These are phyloP conservation scores for Lactarius psammicola DNA, from an alignment of 768 basidiomycete species.

Conservation along the genomic window DNA sequence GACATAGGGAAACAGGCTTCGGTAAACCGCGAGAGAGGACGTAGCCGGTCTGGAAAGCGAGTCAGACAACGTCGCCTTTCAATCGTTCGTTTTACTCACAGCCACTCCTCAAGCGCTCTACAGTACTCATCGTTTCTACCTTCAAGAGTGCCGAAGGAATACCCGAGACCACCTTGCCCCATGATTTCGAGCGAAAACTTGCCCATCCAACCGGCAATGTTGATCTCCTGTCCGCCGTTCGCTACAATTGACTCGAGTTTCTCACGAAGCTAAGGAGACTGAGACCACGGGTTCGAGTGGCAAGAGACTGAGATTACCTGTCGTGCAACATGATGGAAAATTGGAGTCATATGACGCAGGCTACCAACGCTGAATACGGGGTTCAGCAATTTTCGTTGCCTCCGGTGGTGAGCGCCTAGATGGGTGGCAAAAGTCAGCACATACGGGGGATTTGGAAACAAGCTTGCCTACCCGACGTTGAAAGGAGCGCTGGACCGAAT, in stretches of 20 bases:
- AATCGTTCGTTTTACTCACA: constrained; percentile 14
- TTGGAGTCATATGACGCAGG: constrained; percentile 29
- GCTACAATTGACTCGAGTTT: constrained; percentile 23
- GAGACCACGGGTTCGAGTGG: constrained; percentile 30
- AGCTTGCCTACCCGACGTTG: not conserved
- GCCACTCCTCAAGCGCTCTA: constrained; percentile 30
- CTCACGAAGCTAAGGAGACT: constrained; percentile 40
- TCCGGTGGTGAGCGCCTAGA: constrained; percentile 29
- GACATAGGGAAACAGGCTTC: constrained; percentile 11
- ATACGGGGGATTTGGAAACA: not conserved
- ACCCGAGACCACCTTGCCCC: constrained; percentile 12
- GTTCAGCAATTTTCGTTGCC: not conserved
- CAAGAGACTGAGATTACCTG: constrained; percentile 10
- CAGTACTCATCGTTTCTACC: constrained; percentile 26
- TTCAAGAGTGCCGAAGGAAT: constrained; percentile 10
- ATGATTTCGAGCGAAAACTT: constrained; percentile 19
- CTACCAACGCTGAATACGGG: constrained; percentile 11
- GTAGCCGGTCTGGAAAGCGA: constrained; percentile 10
- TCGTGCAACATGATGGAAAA: constrained; percentile 24
- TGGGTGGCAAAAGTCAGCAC: not conserved
- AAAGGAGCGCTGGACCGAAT: constrained; percentile 21
- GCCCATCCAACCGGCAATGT: constrained; percentile 11
- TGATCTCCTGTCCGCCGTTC: constrained; percentile 40
- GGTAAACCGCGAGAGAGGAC: constrained; percentile 9
- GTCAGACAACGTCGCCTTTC: not conserved